Percentiles rank a stretch among this genome's conserved stretches.
Evolutionary conservation across 2,329 filamentous ascomycete species (phyloP).

Genomic region (Fusarium sp.): DNA sequence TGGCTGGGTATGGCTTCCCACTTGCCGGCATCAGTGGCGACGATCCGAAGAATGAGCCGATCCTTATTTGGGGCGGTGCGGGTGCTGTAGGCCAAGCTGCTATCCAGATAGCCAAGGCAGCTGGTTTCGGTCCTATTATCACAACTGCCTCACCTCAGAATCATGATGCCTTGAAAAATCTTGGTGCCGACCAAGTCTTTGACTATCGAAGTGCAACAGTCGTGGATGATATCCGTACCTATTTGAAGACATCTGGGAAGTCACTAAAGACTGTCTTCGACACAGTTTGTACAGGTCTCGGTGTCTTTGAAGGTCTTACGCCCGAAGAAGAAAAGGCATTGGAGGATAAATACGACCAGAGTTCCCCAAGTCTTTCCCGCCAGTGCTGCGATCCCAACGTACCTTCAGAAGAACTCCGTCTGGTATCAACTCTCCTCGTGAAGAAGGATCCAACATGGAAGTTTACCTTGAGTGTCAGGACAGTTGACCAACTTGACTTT

Average conservation of each 20-base stretch:
- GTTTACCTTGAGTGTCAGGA: conserved; percentile 1
- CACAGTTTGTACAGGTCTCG: background rate
- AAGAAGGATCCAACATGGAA: background rate
- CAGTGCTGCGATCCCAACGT: background rate
- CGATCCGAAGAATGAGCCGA: background rate
- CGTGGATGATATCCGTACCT: background rate
- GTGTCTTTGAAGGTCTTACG: background rate
- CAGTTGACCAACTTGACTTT: background rate
- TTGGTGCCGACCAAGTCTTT: background rate
- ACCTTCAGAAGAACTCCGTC: background rate
- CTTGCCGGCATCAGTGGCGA: background rate
- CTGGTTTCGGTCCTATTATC: conserved; percentile 13
- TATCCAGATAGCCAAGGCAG: conserved; percentile 16
- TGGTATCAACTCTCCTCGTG: background rate
- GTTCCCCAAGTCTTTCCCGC: background rate
- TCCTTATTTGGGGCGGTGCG: conserved; percentile 24
- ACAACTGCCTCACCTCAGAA: conserved; percentile 19
- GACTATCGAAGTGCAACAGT: background rate
- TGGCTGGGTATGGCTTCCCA: background rate
- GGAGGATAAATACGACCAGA: background rate
- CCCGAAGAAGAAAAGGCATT: background rate
- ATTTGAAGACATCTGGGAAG: background rate
- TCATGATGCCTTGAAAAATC: background rate
- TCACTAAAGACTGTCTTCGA: conserved; percentile 1
- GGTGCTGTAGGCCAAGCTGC: conserved; percentile 9